Conservation (phyloP, 768 basidiomycete genomes). For the Rhodotorula babjevae region DNA sequence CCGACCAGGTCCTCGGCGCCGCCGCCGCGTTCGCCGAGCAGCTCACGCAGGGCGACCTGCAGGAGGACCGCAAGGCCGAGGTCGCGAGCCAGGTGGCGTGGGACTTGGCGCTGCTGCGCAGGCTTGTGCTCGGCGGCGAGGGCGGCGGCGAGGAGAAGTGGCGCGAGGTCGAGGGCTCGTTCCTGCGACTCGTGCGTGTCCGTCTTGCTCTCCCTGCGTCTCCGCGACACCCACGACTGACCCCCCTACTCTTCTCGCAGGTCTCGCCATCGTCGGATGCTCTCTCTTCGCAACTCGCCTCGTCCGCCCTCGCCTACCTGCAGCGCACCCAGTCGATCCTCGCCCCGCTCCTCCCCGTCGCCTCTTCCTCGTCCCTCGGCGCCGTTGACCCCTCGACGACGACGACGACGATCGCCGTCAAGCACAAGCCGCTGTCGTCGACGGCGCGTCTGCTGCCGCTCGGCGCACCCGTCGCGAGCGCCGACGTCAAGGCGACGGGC, state of each 20-base stretch:
- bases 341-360: slow-evolving; percentile 8
- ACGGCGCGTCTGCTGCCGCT: not conserved
- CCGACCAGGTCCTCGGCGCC: not conserved
- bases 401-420: not conserved
- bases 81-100: slow-evolving; percentile 10
- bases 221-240: not conserved
- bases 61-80: not conserved
- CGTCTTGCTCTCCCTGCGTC: not conserved
- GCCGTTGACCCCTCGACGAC: not conserved
- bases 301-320: slow-evolving; percentile 8
- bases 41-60: not conserved
- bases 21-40: not conserved
- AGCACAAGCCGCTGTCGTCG: not conserved
- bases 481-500: slow-evolving; percentile 9
- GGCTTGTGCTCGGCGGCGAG: not conserved
- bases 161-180: not conserved
- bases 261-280: not conserved
- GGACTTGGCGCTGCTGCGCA: slow-evolving; percentile 14
- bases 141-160: not conserved
- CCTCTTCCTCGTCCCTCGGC: no score
- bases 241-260: no score
- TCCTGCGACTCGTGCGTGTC: not conserved
- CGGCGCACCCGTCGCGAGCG: not conserved
- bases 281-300: not conserved
- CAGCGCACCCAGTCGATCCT: slow-evolving; percentile 29